Evolutionary conservation across 1,284 basidiomycete species (phyloP).

Genomic region (Takashimella tepidaria): DNA sequence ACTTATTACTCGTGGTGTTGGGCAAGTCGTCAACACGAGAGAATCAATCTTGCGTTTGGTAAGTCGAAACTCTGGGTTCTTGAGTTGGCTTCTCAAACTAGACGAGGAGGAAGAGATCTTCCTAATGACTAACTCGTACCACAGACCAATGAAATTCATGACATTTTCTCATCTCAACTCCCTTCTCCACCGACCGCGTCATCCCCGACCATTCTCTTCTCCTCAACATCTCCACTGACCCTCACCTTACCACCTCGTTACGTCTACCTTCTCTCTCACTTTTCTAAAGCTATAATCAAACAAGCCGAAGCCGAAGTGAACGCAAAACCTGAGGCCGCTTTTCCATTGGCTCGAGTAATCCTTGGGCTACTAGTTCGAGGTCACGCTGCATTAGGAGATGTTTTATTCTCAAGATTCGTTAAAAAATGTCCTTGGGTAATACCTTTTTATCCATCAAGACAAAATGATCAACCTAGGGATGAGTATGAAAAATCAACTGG

Average conservation of each 20-base stretch:
- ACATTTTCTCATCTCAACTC: constrained; percentile 50
- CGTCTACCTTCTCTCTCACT: constrained; percentile 73
- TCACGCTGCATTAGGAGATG: constrained; percentile 60
- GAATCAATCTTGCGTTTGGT: constrained; percentile 62
- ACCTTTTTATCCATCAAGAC: constrained; percentile 46
- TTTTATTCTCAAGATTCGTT: constrained; percentile 79
- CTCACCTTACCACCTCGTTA: constrained; percentile 50
- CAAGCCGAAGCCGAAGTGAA: constrained; percentile 94
- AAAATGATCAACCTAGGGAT: constrained; percentile 50
- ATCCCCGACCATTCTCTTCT: constrained; percentile 45
- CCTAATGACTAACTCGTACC: constrained; percentile 5
- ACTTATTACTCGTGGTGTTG: constrained; percentile 82
- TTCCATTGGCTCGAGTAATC: constrained; percentile 73
- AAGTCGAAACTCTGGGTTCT: constrained; percentile 13
- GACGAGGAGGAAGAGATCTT: neutral
- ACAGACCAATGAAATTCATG: constrained; percentile 63
- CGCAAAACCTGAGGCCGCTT: constrained; percentile 77
- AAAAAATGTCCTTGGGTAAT: constrained; percentile 64
- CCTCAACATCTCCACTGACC: constrained; percentile 11
- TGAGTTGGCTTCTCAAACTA: neutral
- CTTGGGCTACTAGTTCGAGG: constrained; percentile 59
- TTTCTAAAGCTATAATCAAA: constrained; percentile 79
- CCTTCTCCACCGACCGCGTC: constrained; percentile 46
- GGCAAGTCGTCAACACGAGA: constrained; percentile 80
- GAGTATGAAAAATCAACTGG: constrained; percentile 66